These are phyloP conservation scores for Zalaria obscura DNA, from an alignment of 2,329 filamentous ascomycete genomes.

Conservation along the genomic window DNA sequence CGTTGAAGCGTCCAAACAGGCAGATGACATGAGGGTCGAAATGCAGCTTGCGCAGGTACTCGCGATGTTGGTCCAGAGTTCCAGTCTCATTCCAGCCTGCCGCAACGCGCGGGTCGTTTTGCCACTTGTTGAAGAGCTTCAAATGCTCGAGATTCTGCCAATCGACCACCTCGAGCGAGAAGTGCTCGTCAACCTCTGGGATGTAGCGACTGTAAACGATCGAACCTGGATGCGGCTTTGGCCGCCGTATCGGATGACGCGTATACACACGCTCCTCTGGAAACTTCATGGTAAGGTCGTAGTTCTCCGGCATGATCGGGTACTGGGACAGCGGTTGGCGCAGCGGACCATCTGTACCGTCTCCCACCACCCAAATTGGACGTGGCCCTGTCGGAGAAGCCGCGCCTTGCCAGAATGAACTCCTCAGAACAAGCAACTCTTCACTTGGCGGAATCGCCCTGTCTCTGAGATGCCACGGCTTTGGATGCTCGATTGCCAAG, in stretches of 20 bases:
- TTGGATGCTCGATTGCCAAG: constrained; percentile 29
- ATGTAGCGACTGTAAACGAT: constrained; percentile 68
- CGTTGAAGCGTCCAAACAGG: constrained; percentile 57
- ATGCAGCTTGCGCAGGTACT: constrained; percentile 55
- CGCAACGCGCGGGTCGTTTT: constrained; percentile 70
- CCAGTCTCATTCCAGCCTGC: constrained; percentile 71
- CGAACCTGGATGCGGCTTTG: constrained; percentile 56
- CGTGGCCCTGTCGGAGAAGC: constrained; percentile 27
- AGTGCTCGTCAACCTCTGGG: constrained; percentile 60
- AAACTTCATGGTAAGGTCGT: constrained; percentile 33
- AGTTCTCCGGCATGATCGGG: constrained; percentile 27
- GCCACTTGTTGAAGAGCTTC: constrained; percentile 61
- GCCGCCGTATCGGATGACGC: constrained; percentile 56
- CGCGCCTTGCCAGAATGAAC: constrained; percentile 32
- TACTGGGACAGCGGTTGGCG: constrained; percentile 17
- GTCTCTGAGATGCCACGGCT: constrained; percentile 11
- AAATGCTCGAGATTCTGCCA: constrained; percentile 51
- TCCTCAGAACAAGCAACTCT: constrained; percentile 36
- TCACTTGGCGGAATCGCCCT: constrained; percentile 21
- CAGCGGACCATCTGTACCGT: constrained; percentile 9
- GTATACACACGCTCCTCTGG: constrained; percentile 38
- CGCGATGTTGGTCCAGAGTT: constrained; percentile 57
- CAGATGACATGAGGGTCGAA: constrained; percentile 59
- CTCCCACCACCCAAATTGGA: constrained; percentile 18
- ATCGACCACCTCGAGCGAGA: constrained; percentile 64